These are phyloP conservation scores for Paraglomus brasilianum DNA, from an alignment of 192 early-diverging fungal genomes.

Conservation along the genomic window DNA sequence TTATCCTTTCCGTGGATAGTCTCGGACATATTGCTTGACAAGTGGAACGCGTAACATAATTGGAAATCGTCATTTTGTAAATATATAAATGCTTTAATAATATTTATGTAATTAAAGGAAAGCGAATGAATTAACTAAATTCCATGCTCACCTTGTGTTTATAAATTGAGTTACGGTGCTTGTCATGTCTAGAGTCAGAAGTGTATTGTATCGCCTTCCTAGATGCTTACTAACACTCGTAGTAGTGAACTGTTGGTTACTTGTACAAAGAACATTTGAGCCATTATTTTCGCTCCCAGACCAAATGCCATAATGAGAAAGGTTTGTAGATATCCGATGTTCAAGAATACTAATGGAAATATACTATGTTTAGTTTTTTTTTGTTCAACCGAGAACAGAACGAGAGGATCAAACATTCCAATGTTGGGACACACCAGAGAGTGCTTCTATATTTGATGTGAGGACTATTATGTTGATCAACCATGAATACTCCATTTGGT, in stretches of 20 bases:
- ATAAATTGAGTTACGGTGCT: too few species aligned
- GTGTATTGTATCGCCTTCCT: too few species aligned
- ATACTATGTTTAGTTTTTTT: slow-evolving; percentile 2
- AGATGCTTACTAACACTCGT: slow-evolving; percentile 20
- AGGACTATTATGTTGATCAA: slow-evolving; percentile 73
- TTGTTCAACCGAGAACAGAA: neutral
- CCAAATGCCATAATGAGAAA: slow-evolving; percentile 50
- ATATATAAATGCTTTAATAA: too few species aligned
- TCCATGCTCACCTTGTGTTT: too few species aligned
- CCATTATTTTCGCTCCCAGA: slow-evolving; percentile 40
- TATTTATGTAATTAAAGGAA: too few species aligned
- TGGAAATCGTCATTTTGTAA: too few species aligned
- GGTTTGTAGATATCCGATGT: slow-evolving; percentile 47
- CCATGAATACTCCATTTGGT: slow-evolving; percentile 78
- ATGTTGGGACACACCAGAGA: slow-evolving; percentile 42
- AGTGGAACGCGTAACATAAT: neutral
- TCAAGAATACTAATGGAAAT: slow-evolving; percentile 45
- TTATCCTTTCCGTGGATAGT: slow-evolving; percentile 28
- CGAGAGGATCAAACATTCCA: neutral
- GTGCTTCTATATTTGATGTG: slow-evolving; percentile 71
- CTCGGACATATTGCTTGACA: neutral
- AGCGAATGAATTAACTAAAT: too few species aligned
- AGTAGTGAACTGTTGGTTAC: slow-evolving; percentile 28
- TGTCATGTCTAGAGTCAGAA: too few species aligned
- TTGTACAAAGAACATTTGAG: slow-evolving; percentile 48